These are phyloP conservation scores for Actinidia arguta DNA, from an alignment of 179 eudicot genomes.

Conservation along the genomic window DNA sequence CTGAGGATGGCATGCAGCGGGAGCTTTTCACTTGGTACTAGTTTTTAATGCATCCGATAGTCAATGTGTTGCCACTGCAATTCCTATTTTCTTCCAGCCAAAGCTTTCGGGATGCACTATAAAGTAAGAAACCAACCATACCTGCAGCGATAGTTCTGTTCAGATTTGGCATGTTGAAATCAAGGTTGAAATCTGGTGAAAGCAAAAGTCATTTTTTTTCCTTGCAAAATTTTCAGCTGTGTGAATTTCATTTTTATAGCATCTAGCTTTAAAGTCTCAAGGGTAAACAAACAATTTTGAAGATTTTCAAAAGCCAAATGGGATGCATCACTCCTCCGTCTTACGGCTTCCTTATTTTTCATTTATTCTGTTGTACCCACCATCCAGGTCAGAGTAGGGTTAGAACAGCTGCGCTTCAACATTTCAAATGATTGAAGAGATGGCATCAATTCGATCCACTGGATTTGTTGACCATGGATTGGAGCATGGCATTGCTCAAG, in stretches of 20 bases:
- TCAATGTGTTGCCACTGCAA: slow-evolving; percentile 7
- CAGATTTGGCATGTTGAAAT: not conserved
- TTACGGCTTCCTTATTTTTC: not conserved
- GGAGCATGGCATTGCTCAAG: slow-evolving; percentile 97
- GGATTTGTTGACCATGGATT: slow-evolving; percentile 93
- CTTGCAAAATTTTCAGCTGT: slow-evolving; percentile 4
- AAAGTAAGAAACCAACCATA: not conserved
- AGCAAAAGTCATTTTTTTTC: not conserved
- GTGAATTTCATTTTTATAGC: not conserved
- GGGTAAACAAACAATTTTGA: not conserved
- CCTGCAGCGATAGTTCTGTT: not conserved
- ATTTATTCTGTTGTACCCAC: not conserved
- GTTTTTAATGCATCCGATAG: not conserved
- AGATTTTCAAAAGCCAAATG: not conserved
- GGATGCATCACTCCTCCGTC: not conserved
- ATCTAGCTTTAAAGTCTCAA: not conserved
- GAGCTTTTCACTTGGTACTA: slow-evolving; percentile 1
- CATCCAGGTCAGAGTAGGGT: slow-evolving; percentile 12
- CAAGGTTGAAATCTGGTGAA: not conserved
- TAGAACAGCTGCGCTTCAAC: not conserved
- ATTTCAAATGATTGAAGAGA: slow-evolving; percentile 58
- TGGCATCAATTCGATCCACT: slow-evolving; percentile 57
- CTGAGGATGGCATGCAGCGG: slow-evolving; percentile 5
- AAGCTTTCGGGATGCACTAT: not conserved
- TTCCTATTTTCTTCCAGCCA: not conserved